Evolutionary conservation across 495 filamentous ascomycete species (phyloP), one percentile per base, ranked within the genome.

Genomic region (Neurospora tetraspora): DNA sequence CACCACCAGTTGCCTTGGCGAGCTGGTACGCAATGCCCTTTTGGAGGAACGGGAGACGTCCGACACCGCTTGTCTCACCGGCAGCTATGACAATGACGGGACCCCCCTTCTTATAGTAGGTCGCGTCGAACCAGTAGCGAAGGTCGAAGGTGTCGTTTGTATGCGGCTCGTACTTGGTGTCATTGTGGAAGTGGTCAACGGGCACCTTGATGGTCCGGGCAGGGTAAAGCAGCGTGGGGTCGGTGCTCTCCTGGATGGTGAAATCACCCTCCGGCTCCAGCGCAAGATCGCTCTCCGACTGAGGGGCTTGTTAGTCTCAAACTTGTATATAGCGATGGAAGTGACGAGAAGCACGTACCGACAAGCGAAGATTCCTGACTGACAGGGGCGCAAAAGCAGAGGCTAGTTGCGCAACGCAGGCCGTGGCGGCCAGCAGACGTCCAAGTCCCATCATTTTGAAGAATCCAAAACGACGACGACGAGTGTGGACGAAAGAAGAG

Each of bases 111-210:
- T 87, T 85, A 80, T 93, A 93, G 80, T 89, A 84, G 20, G 80
- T 81, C 40, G 88, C 85, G 77, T 93, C 91, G 77, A 92, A 91
- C 89, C 89, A 93, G 81, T 93, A 94, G 10, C 91, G 89, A 23
- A 91, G 83, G 47, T 85, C 76, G 76, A 91, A 92, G 3, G 78
- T 85, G 37, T 73, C 88, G 70, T 87, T 78, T 47, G 82, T 84
- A 79, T 93, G 91, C n/a, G 91, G 91, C 76, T 87, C 89, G 76
- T 93, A 93, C 61, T 80, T 78, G 10, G 88, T 85, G 72, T 91
- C 88, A 78, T 92, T 91, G 80, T 89, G 89, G 83, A 92, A 94
- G 76, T 93, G 90, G 80, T 94, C 91, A 40, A 93, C 82, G 27
- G 91, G 91, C 2, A 89, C 88, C 7, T 87, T 85, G 75, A 94